A percentile compares a stretch with the other conserved stretches of the same genome.
phyloP scores from a whole-genome alignment of 331 rosid genomes.

The Pyrus hybrid region DNA sequence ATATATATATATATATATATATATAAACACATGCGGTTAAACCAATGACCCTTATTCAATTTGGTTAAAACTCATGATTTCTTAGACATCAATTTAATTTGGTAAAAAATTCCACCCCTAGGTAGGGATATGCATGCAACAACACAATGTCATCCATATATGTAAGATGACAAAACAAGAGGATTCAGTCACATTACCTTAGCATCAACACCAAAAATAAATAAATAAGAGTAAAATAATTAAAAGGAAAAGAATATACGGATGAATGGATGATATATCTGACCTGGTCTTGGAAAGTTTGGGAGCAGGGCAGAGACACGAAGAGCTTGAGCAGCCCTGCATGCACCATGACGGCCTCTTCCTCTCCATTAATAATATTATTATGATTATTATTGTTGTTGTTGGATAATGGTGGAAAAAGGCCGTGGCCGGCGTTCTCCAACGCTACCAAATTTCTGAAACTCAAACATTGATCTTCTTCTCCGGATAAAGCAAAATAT shows the following conservation, averaged over 20 bases:
- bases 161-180: too few species aligned
- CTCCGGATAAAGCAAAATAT: constrained; percentile 55
- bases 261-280: neutral
- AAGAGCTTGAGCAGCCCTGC: constrained; percentile 44
- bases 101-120: too few species aligned
- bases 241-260: neutral
- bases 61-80: too few species aligned
- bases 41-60: too few species aligned
- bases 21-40: too few species aligned
- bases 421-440: constrained; percentile 16
- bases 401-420: constrained; percentile 19
- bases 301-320: constrained; percentile 2
- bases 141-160: too few species aligned
- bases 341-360: constrained; percentile 45
- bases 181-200: too few species aligned
- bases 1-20: too few species aligned
- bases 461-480: neutral
- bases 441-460: constrained; percentile 35
- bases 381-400: constrained; percentile 9
- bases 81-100: too few species aligned
- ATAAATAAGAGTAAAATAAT: neutral
- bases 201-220: too few species aligned
- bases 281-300: constrained; percentile 40
- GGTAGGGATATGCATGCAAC: too few species aligned
- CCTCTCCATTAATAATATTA: constrained; percentile 18